Evolutionary conservation across 106 monocot genomes (phyloP).

Genomic region (Dioscorea zingiberensis): DNA sequence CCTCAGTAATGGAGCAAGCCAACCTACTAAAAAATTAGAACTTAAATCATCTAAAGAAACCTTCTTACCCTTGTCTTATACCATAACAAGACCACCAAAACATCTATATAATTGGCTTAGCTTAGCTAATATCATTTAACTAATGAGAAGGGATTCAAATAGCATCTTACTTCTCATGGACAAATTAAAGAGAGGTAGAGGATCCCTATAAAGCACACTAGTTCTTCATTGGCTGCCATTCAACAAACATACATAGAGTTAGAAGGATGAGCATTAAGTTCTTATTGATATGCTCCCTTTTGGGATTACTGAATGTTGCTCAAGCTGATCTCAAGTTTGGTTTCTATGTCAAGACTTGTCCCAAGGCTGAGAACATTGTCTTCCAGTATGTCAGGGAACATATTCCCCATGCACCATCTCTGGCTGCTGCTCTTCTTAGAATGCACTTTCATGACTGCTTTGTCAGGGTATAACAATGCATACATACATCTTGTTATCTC

Average conservation of each 20-base stretch:
- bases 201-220: background rate
- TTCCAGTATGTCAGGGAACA: slow-evolving; percentile 49
- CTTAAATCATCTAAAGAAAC: background rate
- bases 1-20: background rate
- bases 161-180: background rate
- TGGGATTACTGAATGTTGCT: slow-evolving; percentile 16
- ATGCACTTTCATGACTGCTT: slow-evolving; percentile 95
- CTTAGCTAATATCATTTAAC: background rate
- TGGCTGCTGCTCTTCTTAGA: slow-evolving; percentile 62
- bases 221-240: background rate
- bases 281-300: slow-evolving; percentile 9
- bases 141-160: background rate
- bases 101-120: background rate
- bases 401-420: slow-evolving; percentile 50
- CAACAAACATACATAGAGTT: slow-evolving; percentile 2
- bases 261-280: background rate
- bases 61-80: background rate
- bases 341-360: slow-evolving; percentile 68
- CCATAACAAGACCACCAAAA: background rate
- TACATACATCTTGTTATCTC: background rate
- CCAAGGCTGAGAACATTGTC: slow-evolving; percentile 62
- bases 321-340: slow-evolving; percentile 41
- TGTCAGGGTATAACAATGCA: slow-evolving; percentile 48
- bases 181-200: background rate
- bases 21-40: background rate